Conservation (phyloP, 129 eudicot genomes). For the Apium graveolens region DNA sequence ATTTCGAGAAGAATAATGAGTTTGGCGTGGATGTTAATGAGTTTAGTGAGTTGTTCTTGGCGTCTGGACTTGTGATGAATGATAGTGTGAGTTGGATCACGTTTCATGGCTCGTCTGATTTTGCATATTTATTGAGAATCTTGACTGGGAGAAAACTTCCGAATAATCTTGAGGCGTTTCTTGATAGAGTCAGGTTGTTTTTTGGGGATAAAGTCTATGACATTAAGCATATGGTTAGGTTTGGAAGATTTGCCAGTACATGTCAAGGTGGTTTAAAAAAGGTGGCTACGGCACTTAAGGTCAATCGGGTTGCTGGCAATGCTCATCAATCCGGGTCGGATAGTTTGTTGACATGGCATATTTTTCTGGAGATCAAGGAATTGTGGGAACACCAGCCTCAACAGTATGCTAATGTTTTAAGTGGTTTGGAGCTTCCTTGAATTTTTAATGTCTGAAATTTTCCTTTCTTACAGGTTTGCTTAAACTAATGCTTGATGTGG, state of each 20-base stretch:
- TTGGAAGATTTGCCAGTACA: neutral
- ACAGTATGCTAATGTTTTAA: neutral
- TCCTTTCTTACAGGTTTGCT: neutral
- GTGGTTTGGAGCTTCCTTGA: neutral
- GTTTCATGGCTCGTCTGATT: neutral
- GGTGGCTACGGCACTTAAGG: neutral
- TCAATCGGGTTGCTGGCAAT: neutral
- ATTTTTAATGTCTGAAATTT: neutral
- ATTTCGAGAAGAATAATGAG: neutral
- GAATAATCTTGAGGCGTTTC: neutral
- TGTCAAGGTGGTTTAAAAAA: neutral
- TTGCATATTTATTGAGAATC: neutral
- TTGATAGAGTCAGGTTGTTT: neutral
- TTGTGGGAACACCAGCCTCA: neutral
- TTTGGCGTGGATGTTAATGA: neutral
- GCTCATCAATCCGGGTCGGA: neutral
- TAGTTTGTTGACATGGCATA: neutral
- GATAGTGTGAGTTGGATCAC: neutral
- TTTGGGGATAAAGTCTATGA: neutral
- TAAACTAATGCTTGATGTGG: neutral
- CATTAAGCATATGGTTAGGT: neutral
- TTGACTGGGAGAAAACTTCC: neutral
- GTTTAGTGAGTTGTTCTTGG: neutral
- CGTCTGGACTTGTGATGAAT: neutral
- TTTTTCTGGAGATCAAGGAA: constrained; percentile 1